phyloP scores from a whole-genome alignment of 495 filamentous ascomycete genomes.

The Neurospora terricola region DNA sequence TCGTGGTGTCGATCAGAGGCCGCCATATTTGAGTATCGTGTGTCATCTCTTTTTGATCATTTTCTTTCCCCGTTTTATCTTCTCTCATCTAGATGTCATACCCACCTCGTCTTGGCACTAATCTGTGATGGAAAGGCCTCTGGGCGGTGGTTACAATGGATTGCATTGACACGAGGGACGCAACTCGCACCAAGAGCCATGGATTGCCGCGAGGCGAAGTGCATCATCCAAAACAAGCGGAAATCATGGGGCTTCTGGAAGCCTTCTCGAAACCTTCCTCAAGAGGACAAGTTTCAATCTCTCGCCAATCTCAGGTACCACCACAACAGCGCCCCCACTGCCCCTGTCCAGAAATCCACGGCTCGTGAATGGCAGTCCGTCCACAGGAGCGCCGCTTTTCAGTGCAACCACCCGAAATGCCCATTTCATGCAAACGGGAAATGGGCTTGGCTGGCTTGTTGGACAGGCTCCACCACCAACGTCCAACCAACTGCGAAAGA shows the following conservation, averaged over 20 bases:
- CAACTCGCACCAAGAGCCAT: neutral
- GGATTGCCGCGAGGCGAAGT: neutral
- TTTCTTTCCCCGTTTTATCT: neutral
- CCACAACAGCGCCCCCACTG: neutral
- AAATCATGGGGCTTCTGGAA: neutral
- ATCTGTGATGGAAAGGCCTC: neutral
- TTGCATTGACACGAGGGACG: neutral
- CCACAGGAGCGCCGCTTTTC: neutral
- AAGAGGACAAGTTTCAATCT: neutral
- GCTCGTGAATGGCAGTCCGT: neutral
- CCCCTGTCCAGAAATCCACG: neutral
- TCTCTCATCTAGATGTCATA: neutral
- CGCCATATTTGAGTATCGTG: neutral
- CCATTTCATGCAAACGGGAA: neutral
- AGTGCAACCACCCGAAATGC: neutral
- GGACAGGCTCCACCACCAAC: neutral
- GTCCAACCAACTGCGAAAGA: neutral
- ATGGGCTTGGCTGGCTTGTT: neutral
- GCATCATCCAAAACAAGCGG: neutral
- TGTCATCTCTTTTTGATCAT: neutral
- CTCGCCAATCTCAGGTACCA: neutral
- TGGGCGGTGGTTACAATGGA: neutral
- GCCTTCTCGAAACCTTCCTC: neutral
- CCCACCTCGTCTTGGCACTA: neutral
- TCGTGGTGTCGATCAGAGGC: neutral